Evolutionary conservation across 768 basidiomycete genomes (phyloP), one percentile per base, ranked within the genome.

Genomic region (Rhodotorula babjevae): DNA sequence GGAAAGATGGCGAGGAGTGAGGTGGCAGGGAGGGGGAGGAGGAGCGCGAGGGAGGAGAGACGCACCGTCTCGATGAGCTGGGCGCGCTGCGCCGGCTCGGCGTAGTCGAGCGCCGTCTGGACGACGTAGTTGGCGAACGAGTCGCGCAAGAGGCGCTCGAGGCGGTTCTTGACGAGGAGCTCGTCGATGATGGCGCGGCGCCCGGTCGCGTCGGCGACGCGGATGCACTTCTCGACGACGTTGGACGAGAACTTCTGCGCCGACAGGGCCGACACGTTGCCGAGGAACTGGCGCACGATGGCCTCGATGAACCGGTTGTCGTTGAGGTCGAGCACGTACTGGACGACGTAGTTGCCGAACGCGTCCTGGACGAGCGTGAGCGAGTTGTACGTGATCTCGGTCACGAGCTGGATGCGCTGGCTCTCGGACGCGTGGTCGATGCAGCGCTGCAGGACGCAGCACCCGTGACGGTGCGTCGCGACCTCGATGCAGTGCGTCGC

Each of bases 221-320:
- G 93, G 79, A 99, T 84, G 79, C 87, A 88, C 84, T 85, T 76
- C 66, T 73, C 55, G 59, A 76, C 72, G 42, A 99, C 96, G 81
- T 99, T 99, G 72, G 95, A 97, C 74, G 93, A 95, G 83, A 99
- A 99, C 83, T 99, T 99, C 82, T 99, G 96, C 25, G 97, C 95
- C 11, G 94, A 98, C 65, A 99, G 84, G 11, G 93, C 93, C 81
- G 94, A 98, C 71, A 98, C 92, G 79, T 99, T 98, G 78, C 96
- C 96, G 65, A 91, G 84, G 82, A 98, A 99, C 80, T 98, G 96
- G 74, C 95, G 89, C 78, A 98, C 97, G 77, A 99, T 91, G 61
- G 85, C 95, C 82, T 97, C 95, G 76, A 92, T 95, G 85, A 98
- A 99, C 57, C 96, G 87, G 81, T 92, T 94, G 83, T 99, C 96